phyloP scores from a whole-genome alignment of 768 basidiomycete genomes.

The Flagelloscypha sp. region DNA sequence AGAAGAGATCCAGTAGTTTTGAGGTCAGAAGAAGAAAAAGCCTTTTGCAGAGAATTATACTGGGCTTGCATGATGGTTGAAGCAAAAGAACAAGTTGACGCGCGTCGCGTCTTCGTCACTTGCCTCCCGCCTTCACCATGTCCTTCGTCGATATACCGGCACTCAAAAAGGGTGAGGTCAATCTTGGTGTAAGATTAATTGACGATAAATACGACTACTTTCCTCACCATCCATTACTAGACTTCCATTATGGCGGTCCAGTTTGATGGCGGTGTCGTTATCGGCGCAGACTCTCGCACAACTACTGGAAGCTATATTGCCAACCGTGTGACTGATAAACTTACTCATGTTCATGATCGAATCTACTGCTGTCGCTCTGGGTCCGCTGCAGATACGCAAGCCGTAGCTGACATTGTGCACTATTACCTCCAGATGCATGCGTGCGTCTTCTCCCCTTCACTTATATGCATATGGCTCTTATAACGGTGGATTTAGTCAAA shows the following conservation, averaged over 20 bases:
- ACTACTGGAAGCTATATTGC: conserved; percentile 97
- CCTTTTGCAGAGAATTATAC: conserved; percentile 58
- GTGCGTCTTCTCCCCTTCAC: conserved; percentile 29
- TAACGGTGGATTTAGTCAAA: conserved; percentile 34
- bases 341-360: conserved; percentile 93
- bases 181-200: conserved; percentile 73
- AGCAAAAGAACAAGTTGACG: conserved; percentile 16
- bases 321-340: conserved; percentile 97
- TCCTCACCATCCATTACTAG: conserved; percentile 29
- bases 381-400: conserved; percentile 96
- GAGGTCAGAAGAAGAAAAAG: conserved; percentile 64
- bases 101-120: conserved; percentile 33
- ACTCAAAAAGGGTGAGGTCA: conserved; percentile 92
- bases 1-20: conserved; percentile 56
- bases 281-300: conserved; percentile 96
- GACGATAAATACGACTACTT: conserved; percentile 1
- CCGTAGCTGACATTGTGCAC: conserved; percentile 87
- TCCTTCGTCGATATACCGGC: conserved; percentile 73
- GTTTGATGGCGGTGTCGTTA: conserved; percentile 89
- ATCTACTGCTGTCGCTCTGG: conserved; percentile 99
- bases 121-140: conserved; percentile 30
- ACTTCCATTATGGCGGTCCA: conserved; percentile 99
- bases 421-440: conserved; percentile 70
- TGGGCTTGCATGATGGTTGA: conserved; percentile 24
- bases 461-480: conserved; percentile 1